These are phyloP conservation scores for Candida glucosophila DNA, from an alignment of 1,139 yeast species.

Conservation along the genomic window DNA sequence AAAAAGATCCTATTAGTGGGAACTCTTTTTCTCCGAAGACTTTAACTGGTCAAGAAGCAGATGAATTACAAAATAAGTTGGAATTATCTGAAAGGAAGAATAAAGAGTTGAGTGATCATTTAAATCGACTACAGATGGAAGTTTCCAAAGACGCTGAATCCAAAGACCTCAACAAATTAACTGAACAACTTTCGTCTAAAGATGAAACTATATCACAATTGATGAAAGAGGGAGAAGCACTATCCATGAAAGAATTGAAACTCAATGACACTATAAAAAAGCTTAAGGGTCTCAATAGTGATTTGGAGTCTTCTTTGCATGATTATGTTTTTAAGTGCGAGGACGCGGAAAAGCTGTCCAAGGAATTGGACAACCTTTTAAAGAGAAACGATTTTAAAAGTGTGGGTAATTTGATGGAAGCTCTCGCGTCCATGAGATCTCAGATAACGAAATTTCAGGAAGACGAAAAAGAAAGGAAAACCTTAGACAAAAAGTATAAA, in stretches of 20 bases:
- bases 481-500: conserved; percentile 25
- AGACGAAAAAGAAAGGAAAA: conserved; percentile 13
- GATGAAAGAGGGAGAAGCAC: conserved; percentile 69
- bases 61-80: background rate
- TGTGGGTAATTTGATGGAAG: conserved; percentile 17
- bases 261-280: conserved; percentile 61
- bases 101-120: conserved; percentile 7
- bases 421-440: conserved; percentile 8
- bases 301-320: conserved; percentile 28
- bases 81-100: conserved; percentile 6
- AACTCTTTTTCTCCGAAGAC: background rate
- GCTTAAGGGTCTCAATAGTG: conserved; percentile 43
- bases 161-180: conserved; percentile 1
- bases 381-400: conserved; percentile 18
- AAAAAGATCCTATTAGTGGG: too few relatives aligned
- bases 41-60: background rate
- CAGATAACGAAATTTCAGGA: conserved; percentile 9
- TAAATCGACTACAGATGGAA: too few relatives aligned
- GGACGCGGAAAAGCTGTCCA: conserved; percentile 18
- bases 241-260: conserved; percentile 68
- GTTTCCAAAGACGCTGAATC: too few relatives aligned
- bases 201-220: conserved; percentile 53
- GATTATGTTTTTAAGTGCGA: conserved; percentile 26
- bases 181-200: conserved; percentile 30
- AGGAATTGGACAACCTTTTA: conserved; percentile 25